Evolutionary conservation across 23 red algal genomes (phyloP), one percentile per base, ranked within the genome.

Genomic region (Cyanidium caldarium): DNA sequence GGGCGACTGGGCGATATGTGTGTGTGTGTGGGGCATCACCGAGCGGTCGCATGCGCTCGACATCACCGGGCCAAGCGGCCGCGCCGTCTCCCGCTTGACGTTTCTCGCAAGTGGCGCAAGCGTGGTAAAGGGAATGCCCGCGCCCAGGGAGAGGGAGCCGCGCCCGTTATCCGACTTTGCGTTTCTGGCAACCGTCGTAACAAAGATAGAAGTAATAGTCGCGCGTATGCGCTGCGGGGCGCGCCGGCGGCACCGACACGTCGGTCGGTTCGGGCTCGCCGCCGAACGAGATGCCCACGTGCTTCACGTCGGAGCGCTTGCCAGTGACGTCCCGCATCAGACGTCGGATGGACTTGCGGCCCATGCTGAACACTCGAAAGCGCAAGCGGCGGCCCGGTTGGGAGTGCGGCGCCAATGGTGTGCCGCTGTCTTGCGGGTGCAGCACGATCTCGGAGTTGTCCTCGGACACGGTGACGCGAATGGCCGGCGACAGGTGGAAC

Each of bases 131-230:
- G n/a, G n/a, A n/a, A n/a, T n/a, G n/a, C n/a, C n/a, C n/a, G n/a
- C n/a, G n/a, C n/a, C n/a, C n/a, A n/a, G n/a, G n/a, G n/a, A n/a
- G n/a, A n/a, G n/a, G n/a, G n/a, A n/a, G n/a, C n/a, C n/a, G n/a
- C n/a, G n/a, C n/a, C n/a, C n/a, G n/a, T n/a, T n/a, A n/a, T n/a
- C n/a, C n/a, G n/a, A n/a, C n/a, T 25, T 61, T 61, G 10, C 51
- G 51, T 61, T 61, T 61, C 51, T 61, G n/a, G 21, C 51, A 61
- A 61, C 51, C 51, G 31, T 61, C 51, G 23, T 61, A 61, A 28
- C 51, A 61, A 16, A 61, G 51, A 28, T 61, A 61, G 51, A 61
- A 61, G 31, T 28, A 61, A 25, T 61, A 61, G n/a, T 61, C 51
- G 7, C 5, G 51, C 7, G 51, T 16, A 25, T 61, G 7, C 51